Evolutionary conservation across 495 filamentous ascomycete species (phyloP).

Genomic region (Echria macrotheca): DNA sequence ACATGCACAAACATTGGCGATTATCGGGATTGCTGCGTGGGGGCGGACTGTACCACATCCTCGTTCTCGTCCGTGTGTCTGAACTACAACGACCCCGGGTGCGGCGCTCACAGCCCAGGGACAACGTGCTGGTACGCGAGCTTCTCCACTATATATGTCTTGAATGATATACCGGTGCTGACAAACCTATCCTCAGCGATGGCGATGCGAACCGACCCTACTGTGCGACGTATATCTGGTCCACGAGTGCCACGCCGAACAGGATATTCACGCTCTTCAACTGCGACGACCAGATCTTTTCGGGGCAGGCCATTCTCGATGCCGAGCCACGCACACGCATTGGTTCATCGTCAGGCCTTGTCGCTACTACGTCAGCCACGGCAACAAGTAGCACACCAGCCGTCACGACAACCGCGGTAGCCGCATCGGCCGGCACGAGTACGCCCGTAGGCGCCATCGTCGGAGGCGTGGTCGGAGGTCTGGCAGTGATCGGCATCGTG

Average conservation of each 20-base stretch:
- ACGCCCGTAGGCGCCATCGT: constrained; percentile 3
- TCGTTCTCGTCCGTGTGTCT: constrained; percentile 3
- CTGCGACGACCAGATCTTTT: constrained; percentile 6
- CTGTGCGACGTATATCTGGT: constrained; percentile 13
- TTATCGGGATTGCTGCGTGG: constrained; percentile 8
- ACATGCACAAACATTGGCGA: constrained; percentile 9
- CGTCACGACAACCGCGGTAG: background rate
- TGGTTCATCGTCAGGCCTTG: background rate
- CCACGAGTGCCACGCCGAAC: constrained; percentile 4
- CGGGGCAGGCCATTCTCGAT: background rate
- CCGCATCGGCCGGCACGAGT: background rate
- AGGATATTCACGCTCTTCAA: constrained; percentile 7
- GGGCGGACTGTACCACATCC: constrained; percentile 1
- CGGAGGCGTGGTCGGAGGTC: constrained; percentile 7
- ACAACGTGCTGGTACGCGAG: constrained; percentile 4
- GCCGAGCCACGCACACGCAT: background rate
- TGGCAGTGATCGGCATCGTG: constrained; percentile 1
- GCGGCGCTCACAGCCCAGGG: background rate
- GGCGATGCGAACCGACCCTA: background rate
- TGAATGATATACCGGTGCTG: background rate
- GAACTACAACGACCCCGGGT: background rate
- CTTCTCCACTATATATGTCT: background rate
- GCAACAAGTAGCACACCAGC: background rate
- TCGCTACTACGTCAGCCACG: background rate
- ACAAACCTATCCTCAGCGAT: background rate